Evolutionary conservation across 768 basidiomycete species (phyloP).

Genomic region (Collybiopsis confluens): DNA sequence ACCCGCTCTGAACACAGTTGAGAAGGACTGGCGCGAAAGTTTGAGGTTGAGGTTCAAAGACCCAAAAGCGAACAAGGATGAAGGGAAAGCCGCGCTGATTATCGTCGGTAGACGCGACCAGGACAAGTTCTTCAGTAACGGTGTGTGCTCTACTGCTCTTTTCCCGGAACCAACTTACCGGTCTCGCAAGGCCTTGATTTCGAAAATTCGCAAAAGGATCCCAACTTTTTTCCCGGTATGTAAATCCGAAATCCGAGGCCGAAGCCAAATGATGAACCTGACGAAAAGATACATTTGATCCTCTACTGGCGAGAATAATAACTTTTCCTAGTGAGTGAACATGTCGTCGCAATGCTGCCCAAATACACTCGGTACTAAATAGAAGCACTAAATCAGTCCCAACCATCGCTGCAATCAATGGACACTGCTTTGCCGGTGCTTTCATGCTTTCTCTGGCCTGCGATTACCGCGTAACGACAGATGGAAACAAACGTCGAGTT

Average conservation of each 20-base stretch:
- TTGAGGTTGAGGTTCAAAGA: constrained; percentile 39
- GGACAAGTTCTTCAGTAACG: constrained; percentile 89
- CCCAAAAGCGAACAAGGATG: constrained; percentile 36
- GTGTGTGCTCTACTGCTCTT: constrained; percentile 26
- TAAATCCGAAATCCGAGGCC: constrained; percentile 24
- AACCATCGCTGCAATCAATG: constrained; percentile 75
- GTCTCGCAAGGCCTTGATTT: constrained; percentile 56
- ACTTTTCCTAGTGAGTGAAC: constrained; percentile 65
- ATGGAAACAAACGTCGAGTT: constrained; percentile 69
- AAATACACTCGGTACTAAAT: too few species aligned
- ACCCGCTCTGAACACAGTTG: constrained; percentile 70
- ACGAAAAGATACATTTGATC: constrained; percentile 64
- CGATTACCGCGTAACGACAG: constrained; percentile 88
- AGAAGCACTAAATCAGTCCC: too few species aligned
- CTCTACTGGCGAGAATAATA: constrained; percentile 62
- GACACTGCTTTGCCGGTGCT: constrained; percentile 83
- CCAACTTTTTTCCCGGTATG: constrained; percentile 58
- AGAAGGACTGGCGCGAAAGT: constrained; percentile 62
- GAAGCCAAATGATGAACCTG: constrained; percentile 1
- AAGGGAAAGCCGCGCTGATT: constrained; percentile 66
- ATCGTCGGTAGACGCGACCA: constrained; percentile 72
- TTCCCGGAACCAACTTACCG: constrained; percentile 1
- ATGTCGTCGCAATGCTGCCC: too few species aligned
- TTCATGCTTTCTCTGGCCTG: constrained; percentile 77
- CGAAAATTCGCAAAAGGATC: constrained; percentile 43